A percentile compares a stretch with the other conserved stretches of the same genome.
Evolutionary conservation across 1,139 yeast species (phyloP).

Genomic region (Saccharomyces pastorianus): DNA sequence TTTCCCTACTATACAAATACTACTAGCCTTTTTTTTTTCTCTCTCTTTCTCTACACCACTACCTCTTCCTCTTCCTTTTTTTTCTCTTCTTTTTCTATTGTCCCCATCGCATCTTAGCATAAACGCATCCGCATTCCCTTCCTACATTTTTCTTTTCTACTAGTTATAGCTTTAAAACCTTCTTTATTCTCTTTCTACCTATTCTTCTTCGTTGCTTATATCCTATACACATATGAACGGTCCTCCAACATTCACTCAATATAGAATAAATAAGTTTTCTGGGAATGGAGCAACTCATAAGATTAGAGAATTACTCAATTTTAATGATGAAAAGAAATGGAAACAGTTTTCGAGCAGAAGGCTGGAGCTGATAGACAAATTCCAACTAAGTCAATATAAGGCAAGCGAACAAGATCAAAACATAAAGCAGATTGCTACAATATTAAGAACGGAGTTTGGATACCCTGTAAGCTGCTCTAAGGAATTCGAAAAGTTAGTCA

Average conservation of each 20-base stretch:
- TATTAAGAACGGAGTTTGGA: slow-evolving; percentile 66
- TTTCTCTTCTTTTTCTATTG: background rate
- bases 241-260: background rate
- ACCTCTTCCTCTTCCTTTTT: background rate
- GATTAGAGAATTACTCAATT: slow-evolving; percentile 64
- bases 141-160: background rate
- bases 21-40: background rate
- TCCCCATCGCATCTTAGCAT: background rate
- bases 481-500: slow-evolving; percentile 82
- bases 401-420: slow-evolving; percentile 89
- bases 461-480: slow-evolving; percentile 49
- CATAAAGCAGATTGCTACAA: slow-evolving; percentile 67
- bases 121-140: background rate
- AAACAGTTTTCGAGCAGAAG: slow-evolving; percentile 81
- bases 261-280: background rate
- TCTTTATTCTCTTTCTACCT: background rate
- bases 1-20: background rate
- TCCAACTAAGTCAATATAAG: slow-evolving; percentile 66
- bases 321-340: slow-evolving; percentile 79
- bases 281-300: slow-evolving; percentile 63
- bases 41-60: background rate
- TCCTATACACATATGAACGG: background rate
- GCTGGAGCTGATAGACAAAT: slow-evolving; percentile 75
- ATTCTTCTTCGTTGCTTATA: background rate
- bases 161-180: background rate